A percentile compares a stretch with the other conserved stretches of the same genome.
Conservation (phyloP, 1,284 basidiomycete genomes). For the Fistulinella staudtii region DNA sequence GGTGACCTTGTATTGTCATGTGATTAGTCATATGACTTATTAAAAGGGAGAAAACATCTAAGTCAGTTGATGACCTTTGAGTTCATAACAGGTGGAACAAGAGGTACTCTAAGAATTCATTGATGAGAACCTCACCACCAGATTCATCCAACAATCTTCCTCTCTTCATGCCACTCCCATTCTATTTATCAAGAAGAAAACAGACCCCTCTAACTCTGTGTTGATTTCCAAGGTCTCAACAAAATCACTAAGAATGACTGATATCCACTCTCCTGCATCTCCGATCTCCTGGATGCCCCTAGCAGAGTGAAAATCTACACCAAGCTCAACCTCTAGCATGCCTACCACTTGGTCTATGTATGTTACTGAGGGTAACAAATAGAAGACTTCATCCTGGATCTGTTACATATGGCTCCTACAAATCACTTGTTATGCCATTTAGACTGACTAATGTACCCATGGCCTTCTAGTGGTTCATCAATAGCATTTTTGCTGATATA, state of each 20-base stretch:
- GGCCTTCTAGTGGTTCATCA: not conserved
- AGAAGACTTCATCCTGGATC: not conserved
- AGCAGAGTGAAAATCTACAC: not conserved
- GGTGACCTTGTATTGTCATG: too few species aligned
- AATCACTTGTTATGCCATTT: not conserved
- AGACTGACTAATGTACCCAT: not conserved
- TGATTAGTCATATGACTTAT: too few species aligned
- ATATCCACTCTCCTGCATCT: not conserved
- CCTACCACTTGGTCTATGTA: not conserved
- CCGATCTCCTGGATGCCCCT: not conserved
- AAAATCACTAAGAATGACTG: not conserved
- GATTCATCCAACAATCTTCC: not conserved
- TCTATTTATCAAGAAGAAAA: conserved; percentile 1
- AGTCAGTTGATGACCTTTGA: too few species aligned
- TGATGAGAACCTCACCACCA: not conserved
- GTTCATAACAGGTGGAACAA: too few species aligned
- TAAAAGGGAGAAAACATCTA: too few species aligned
- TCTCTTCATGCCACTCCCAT: not conserved
- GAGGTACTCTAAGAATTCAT: not conserved
- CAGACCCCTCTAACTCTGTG: not conserved
- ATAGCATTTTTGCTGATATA: not conserved
- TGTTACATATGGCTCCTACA: not conserved
- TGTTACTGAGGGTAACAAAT: not conserved
- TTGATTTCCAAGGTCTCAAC: not conserved
- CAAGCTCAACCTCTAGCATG: not conserved